Evolutionary conservation across 441 rosid species (phyloP).

Genomic region (Adansonia grandidieri): DNA sequence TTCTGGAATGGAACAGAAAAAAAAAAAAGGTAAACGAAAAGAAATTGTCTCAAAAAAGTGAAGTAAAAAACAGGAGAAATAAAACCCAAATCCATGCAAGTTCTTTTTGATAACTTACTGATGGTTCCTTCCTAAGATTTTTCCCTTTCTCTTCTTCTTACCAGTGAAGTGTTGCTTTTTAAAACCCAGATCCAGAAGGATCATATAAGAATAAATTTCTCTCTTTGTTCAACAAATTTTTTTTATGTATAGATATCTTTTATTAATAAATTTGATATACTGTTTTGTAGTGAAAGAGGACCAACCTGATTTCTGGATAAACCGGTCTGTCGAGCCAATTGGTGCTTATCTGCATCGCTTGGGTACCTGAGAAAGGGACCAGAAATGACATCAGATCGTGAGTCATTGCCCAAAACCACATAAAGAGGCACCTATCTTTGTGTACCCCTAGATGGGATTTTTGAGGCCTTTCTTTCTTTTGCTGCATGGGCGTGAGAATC

Average conservation of each 20-base stretch:
- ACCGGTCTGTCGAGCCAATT: conserved; percentile 96
- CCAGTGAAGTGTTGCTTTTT: not conserved
- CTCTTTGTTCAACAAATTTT: too few relatives aligned
- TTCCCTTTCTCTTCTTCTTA: not conserved
- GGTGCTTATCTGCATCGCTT: conserved; percentile 98
- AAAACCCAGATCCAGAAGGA: conserved; percentile 19
- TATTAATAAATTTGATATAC: not conserved
- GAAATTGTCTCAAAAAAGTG: conserved; percentile 19
- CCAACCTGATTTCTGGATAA: conserved; percentile 93
- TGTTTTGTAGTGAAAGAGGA: not conserved
- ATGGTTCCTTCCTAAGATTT: conserved; percentile 26
- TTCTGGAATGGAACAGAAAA: not conserved
- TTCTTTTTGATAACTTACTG: conserved; percentile 33
- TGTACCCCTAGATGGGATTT: conserved; percentile 21
- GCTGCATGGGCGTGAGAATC: conserved; percentile 76
- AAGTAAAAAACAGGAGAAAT: conserved; percentile 22
- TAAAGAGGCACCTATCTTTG: conserved; percentile 33
- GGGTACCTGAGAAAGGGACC: conserved; percentile 95
- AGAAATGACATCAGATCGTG: conserved; percentile 65
- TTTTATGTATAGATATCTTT: not conserved
- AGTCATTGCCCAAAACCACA: conserved; percentile 36
- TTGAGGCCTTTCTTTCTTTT: conserved; percentile 36
- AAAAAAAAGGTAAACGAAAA: not conserved
- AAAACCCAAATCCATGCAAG: conserved; percentile 43
- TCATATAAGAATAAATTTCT: too few relatives aligned